Evolutionary conservation across 805 yeast genomes (phyloP), one percentile per base, ranked within the genome.

Genomic region (Saccharomyces kudriavzevii): DNA sequence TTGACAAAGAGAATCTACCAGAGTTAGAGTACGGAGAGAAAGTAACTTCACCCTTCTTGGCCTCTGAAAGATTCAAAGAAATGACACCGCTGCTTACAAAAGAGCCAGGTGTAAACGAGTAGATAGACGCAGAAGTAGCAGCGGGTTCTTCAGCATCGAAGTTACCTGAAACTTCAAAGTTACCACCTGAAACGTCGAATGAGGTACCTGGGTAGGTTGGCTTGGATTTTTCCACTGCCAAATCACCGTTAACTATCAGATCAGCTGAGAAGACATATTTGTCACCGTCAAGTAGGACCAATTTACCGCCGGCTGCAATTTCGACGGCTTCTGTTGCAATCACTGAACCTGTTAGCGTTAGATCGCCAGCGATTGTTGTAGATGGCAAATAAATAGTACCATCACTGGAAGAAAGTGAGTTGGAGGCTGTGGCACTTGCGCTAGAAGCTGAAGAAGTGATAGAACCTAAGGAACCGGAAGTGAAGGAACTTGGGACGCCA

Each of bases 1-100:
- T 47, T n/a, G 31, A 26, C 27, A 51, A 51, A 43, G 49, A 30
- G 45, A 50, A 35, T 20, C 50, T n/a, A 14, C 53, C 53, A 11
- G 31, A 5, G 29, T 51, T 51, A 20, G 50, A 22, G 47, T 25
- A 51, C 5, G 53, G 46, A n/a, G 40, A 25, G 31, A 22, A 47
- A 30, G 45, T 29, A 24, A 51, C 50, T 5, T 20, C 22, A n/a
- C 53, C 53, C 22, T 31, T 28, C 3, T 9, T 28, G n/a, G 53
- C 11, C 22, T 31, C 40, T 2, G 53, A 51, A 14, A 51, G 29
- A 20, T 20, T 14, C n/a, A 51, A 47, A 24, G 53, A 22, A 13
- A 51, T 46, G 11, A 13, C 31, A 47, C 53, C 53, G 13, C 31
- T 29, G 45, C 25, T 51, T 6, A 4, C 45, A 26, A 51, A 45